These are phyloP conservation scores for Boechera stricta DNA, from an alignment of 345 rosid species.

Conservation along the genomic window DNA sequence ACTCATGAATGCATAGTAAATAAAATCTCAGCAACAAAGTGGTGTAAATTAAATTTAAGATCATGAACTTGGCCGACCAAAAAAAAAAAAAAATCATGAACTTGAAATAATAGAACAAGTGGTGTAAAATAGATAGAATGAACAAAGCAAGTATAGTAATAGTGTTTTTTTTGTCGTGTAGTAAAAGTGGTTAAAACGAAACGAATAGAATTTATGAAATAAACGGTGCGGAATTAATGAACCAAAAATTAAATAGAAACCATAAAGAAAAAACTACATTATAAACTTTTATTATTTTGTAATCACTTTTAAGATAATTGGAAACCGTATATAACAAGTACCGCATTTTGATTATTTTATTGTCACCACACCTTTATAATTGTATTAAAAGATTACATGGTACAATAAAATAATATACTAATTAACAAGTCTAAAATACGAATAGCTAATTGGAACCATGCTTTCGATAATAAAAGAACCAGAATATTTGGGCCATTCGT, in stretches of 20 bases:
- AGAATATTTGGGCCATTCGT: constrained; percentile 21
- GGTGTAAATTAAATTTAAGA: neutral
- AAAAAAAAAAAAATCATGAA: too few relatives aligned
- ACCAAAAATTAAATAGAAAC: neutral
- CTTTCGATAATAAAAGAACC: constrained; percentile 12
- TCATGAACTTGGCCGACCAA: too few relatives aligned
- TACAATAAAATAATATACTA: neutral
- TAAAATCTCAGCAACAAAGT: too few relatives aligned
- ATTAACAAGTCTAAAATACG: constrained; percentile 6
- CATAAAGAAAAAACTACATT: neutral
- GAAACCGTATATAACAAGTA: neutral
- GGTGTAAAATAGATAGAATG: neutral
- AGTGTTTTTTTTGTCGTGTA: too few relatives aligned
- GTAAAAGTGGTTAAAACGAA: neutral
- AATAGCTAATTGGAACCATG: constrained; percentile 18
- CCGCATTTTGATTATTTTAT: neutral
- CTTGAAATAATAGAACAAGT: neutral
- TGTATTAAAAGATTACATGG: neutral
- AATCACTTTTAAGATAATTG: neutral
- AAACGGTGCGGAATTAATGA: neutral
- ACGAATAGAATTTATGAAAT: too few relatives aligned
- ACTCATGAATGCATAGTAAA: neutral
- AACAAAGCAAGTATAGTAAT: neutral
- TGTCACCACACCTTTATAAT: constrained; percentile 7
- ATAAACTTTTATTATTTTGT: neutral